Evolutionary conservation across 106 monocot species (phyloP).

Genomic region (Acorus gramineus): DNA sequence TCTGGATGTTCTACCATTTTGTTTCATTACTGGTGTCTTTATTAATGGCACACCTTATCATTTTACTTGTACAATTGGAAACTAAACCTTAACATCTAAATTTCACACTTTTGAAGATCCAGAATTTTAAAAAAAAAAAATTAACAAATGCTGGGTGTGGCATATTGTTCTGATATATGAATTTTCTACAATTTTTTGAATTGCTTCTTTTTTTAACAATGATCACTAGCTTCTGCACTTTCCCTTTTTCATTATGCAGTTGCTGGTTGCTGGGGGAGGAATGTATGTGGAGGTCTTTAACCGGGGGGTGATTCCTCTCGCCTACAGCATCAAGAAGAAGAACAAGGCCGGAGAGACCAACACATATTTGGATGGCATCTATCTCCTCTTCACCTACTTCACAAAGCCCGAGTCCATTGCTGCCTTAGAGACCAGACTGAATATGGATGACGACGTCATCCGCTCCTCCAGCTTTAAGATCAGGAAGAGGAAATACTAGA

Average conservation of each 20-base stretch:
- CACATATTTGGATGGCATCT: slow-evolving; percentile 76
- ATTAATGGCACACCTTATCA: no score
- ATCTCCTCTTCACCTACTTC: slow-evolving; percentile 89
- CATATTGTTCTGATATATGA: no score
- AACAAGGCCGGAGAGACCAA: slow-evolving; percentile 79
- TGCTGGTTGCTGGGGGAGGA: slow-evolving; percentile 87
- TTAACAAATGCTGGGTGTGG: no score
- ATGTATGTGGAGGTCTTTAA: slow-evolving; percentile 92
- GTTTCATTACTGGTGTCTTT: no score
- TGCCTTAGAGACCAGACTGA: slow-evolving; percentile 45
- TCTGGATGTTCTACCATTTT: no score
- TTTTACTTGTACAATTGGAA: no score
- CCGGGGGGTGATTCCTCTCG: slow-evolving; percentile 81
- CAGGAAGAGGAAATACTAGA: slow-evolving; percentile 51
- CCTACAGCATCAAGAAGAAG: slow-evolving; percentile 78
- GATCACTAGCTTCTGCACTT: background rate
- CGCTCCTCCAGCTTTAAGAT: slow-evolving; percentile 66
- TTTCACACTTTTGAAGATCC: no score
- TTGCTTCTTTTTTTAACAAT: background rate
- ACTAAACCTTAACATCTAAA: no score
- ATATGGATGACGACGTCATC: slow-evolving; percentile 65
- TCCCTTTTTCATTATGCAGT: slow-evolving; percentile 25
- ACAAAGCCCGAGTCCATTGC: slow-evolving; percentile 74
- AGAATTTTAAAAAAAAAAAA: no score
- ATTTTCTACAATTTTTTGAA: no score